These are phyloP conservation scores for Phytophthora cactorum DNA, from an alignment of 352 stramenopile species.

Conservation along the genomic window DNA sequence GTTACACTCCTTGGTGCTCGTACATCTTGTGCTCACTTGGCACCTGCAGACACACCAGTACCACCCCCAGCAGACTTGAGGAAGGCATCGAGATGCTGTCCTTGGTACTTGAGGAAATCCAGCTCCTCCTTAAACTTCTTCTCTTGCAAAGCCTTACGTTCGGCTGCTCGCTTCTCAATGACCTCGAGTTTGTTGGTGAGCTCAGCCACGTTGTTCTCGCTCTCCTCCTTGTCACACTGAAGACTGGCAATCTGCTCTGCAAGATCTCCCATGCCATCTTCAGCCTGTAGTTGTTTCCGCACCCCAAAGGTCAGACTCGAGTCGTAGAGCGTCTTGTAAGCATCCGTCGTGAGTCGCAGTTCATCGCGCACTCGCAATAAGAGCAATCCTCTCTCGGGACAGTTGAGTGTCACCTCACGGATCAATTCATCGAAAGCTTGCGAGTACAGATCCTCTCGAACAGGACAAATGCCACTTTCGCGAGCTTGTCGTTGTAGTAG, in stretches of 20 bases:
- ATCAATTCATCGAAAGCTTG: constrained; percentile 95
- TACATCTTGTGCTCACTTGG: constrained; percentile 17
- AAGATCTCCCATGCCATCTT: constrained; percentile 92
- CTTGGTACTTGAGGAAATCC: constrained; percentile 96
- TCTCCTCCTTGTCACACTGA: constrained; percentile 64
- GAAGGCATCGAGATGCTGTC: constrained; percentile 95
- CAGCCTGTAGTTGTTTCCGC: constrained; percentile 93
- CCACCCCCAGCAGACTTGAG: constrained; percentile 87
- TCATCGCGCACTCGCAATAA: constrained; percentile 94
- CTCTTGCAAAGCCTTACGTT: constrained; percentile 90
- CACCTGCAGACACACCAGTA: constrained; percentile 21
- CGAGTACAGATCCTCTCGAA: constrained; percentile 93
- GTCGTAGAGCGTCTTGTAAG: constrained; percentile 96
- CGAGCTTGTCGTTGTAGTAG: constrained; percentile 91
- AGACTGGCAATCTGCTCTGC: constrained; percentile 63
- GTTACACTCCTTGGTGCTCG: background rate
- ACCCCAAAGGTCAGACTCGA: constrained; percentile 94
- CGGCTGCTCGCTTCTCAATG: constrained; percentile 91
- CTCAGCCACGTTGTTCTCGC: constrained; percentile 87
- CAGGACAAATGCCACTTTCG: constrained; percentile 93
- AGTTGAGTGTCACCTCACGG: constrained; percentile 92
- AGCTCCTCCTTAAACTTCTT: constrained; percentile 95
- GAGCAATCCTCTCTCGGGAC: constrained; percentile 91
- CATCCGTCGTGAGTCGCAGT: constrained; percentile 93
- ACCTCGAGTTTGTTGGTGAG: constrained; percentile 93